These are phyloP conservation scores for Nicotiana otophora DNA, from an alignment of 257 asterid species.

Conservation along the genomic window DNA sequence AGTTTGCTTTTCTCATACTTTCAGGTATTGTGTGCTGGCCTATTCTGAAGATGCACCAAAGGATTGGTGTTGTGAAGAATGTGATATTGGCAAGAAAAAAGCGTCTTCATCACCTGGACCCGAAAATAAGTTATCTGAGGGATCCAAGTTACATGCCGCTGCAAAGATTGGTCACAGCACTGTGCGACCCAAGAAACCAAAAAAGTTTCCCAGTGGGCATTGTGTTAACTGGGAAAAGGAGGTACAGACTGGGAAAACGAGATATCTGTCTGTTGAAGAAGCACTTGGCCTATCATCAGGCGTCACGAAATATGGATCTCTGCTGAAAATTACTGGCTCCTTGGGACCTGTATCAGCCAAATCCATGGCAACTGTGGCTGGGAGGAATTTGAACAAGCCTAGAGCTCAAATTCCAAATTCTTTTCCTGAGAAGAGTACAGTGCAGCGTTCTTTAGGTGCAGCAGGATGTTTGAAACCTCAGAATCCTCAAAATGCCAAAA, in stretches of 20 bases:
- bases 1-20: not conserved
- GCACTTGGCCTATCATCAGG: constrained; percentile 46
- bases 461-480: constrained; percentile 18
- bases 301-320: constrained; percentile 12
- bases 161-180: constrained; percentile 4
- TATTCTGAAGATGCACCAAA: not conserved
- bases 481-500: constrained; percentile 20
- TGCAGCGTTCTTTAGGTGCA: constrained; percentile 19
- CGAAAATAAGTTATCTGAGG: constrained; percentile 9
- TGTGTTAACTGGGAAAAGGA: constrained; percentile 35
- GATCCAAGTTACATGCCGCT: constrained; percentile 3
- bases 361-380: not conserved
- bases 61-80: constrained; percentile 52
- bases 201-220: constrained; percentile 5
- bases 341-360: constrained; percentile 15
- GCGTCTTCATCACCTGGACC: constrained; percentile 14
- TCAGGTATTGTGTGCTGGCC: constrained; percentile 54
- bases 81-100: constrained; percentile 16
- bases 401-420: constrained; percentile 1
- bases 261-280: constrained; percentile 39
- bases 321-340: constrained; percentile 1
- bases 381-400: constrained; percentile 17
- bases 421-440: constrained; percentile 10
- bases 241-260: constrained; percentile 47
- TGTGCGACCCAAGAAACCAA: constrained; percentile 4